phyloP scores from a whole-genome alignment of 2,329 filamentous ascomycete species.

The Fusarium vanettenii region DNA sequence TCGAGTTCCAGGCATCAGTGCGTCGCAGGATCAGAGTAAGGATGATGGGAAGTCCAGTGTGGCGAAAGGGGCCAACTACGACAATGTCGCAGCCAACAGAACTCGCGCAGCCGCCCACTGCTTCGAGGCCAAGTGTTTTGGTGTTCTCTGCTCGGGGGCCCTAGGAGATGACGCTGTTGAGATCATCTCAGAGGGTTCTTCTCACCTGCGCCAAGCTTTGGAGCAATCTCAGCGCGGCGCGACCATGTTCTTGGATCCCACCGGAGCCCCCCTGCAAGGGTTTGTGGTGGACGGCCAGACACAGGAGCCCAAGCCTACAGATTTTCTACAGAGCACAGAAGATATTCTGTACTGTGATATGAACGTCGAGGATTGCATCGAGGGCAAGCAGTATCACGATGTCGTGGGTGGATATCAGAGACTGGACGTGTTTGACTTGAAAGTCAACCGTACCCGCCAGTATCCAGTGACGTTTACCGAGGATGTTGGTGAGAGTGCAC shows the following conservation, averaged over 20 bases:
- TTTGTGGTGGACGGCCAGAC: conserved; percentile 49
- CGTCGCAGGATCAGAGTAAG: neutral
- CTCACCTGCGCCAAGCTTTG: conserved; percentile 48
- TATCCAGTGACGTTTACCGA: conserved; percentile 47
- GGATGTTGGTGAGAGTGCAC: neutral
- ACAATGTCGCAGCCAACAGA: conserved; percentile 65
- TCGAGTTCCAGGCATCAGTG: conserved; percentile 18
- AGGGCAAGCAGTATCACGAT: conserved; percentile 69
- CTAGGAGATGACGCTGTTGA: conserved; percentile 55
- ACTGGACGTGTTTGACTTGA: conserved; percentile 64
- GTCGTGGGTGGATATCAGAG: conserved; percentile 67
- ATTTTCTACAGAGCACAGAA: conserved; percentile 58
- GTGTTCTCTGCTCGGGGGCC: conserved; percentile 59
- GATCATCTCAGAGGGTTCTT: conserved; percentile 44
- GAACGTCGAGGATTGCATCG: conserved; percentile 60
- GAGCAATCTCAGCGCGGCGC: conserved; percentile 55
- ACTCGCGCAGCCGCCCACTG: conserved; percentile 65
- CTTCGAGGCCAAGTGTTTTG: conserved; percentile 69
- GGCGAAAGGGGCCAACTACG: conserved; percentile 54
- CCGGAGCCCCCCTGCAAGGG: conserved; percentile 53
- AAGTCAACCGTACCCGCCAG: conserved; percentile 53
- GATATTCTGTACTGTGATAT: conserved; percentile 64
- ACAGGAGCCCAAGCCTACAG: conserved; percentile 35
- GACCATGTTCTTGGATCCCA: conserved; percentile 64
- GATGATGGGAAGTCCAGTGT: fast-evolving